These are phyloP conservation scores for Paratinospora sagittata DNA, from an alignment of 164 flowering plant genomes.

Conservation along the genomic window DNA sequence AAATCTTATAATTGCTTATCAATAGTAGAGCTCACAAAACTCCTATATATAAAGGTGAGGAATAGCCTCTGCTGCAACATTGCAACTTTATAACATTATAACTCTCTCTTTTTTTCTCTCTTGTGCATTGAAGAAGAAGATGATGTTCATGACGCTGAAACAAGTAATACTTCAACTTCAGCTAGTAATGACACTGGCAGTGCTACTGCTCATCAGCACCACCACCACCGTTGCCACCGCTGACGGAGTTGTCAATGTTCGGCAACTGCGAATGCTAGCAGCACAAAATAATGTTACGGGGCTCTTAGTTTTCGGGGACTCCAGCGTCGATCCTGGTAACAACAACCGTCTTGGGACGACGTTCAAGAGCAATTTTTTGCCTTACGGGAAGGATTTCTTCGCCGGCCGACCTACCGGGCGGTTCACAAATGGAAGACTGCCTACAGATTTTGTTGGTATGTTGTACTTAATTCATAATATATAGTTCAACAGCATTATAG, in stretches of 20 bases:
- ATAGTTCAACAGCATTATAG: neutral
- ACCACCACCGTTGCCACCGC: neutral
- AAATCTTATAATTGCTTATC: too few relatives aligned
- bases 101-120: too few relatives aligned
- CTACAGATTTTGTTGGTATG: slow-evolving; percentile 63
- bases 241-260: slow-evolving; percentile 15
- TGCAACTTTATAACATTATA: too few relatives aligned
- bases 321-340: slow-evolving; percentile 77
- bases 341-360: slow-evolving; percentile 42
- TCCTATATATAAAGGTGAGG: too few relatives aligned
- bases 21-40: too few relatives aligned
- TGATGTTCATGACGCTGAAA: neutral
- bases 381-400: slow-evolving; percentile 61
- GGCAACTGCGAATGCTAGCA: slow-evolving; percentile 25
- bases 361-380: slow-evolving; percentile 48
- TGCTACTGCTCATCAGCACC: neutral
- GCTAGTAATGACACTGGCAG: neutral
- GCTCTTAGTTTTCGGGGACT: slow-evolving; percentile 65
- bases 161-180: neutral
- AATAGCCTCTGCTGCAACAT: too few relatives aligned
- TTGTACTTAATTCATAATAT: too few relatives aligned
- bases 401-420: slow-evolving; percentile 53
- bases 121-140: neutral
- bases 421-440: slow-evolving; percentile 57
- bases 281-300: slow-evolving; percentile 32